Base-by-base conservation (phyloP, 306 rosid genomes). In the Luffa aegyptiaca region DNA sequence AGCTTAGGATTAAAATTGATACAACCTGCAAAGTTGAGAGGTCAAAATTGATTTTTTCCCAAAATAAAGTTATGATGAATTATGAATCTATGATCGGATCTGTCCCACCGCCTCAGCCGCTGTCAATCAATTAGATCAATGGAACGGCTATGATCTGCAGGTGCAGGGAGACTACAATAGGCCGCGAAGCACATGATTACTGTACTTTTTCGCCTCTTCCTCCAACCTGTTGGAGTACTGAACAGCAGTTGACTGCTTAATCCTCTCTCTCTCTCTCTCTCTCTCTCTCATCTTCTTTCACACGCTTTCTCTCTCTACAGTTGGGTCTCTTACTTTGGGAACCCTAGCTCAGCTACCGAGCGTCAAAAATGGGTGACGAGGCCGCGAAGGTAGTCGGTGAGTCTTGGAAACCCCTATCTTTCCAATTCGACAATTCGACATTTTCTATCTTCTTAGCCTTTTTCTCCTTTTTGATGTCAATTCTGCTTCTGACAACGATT, bases 221-320 rank as follows among this genome's bases (percentile, higher is more conserved):
- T 44, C 56, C 17, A n/a, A 69, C 18, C 52, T 42, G 31, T 44
- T 69, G 75, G 73, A 66, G 49, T 6, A 36, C 14, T 9, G 46
- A 74, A 74, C 46, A 17, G 8, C 44, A 17, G 78, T 52, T 35
- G 45, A 14, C 17, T 51, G 46, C 9, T 35, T 33, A 37, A 65
- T 65, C 8, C 3, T 2, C 0, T 6, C 0, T 8, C 26, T 39
- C 49, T 37, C 10, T 11, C 55, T 5, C 10, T 73, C 63, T 35
- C 48, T 74, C 78, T 35, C 44, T 6, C 48, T 20, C 6, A 71
- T 26, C 20, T 71, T 46, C 26, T 46, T 3, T 46, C 10, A 3
- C 76, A 71, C 76, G 76, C 76, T 72, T 14, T 72, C 77, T 72
- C 77, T 72, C 80, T 76, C 80, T 76, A 56, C 42, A 75, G 72